Percentiles rank a stretch among this genome's conserved stretches.
Evolutionary conservation across 805 yeast species (phyloP).

Genomic region (Wickerhamomyces chaumierensis): DNA sequence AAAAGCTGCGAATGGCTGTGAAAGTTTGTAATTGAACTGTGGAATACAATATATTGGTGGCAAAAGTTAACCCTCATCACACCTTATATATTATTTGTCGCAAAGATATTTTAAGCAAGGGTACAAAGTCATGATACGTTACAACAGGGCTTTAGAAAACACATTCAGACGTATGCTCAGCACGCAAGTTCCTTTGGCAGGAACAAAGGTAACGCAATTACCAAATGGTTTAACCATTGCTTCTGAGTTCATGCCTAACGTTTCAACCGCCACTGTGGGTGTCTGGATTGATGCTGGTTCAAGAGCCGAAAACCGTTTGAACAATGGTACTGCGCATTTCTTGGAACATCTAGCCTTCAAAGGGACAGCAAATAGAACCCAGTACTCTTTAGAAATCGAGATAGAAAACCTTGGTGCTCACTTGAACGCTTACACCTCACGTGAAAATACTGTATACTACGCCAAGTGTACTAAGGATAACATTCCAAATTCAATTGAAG

Average conservation of each 20-base stretch:
- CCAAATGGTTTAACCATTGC: slow-evolving; percentile 95
- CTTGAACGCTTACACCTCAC: slow-evolving; percentile 94
- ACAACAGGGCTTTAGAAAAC: not conserved
- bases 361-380: slow-evolving; percentile 77
- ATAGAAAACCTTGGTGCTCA: slow-evolving; percentile 96
- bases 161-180: not conserved
- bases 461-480: slow-evolving; percentile 79
- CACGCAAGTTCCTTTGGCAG: not conserved
- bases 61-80: too few species aligned
- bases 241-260: slow-evolving; percentile 74
- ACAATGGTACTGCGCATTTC: slow-evolving; percentile 95
- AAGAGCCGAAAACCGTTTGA: slow-evolving; percentile 76
- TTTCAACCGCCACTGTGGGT: slow-evolving; percentile 93
- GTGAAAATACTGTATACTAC: slow-evolving; percentile 95
- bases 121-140: not conserved
- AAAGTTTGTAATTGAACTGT: too few species aligned
- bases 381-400: slow-evolving; percentile 77
- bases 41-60: too few species aligned
- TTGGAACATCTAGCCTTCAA: slow-evolving; percentile 94
- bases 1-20: too few species aligned
- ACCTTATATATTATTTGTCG: too few species aligned
- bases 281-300: slow-evolving; percentile 99
- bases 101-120: too few species aligned
- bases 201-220: slow-evolving; percentile 19
- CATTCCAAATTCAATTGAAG: slow-evolving; percentile 77